phyloP scores from a whole-genome alignment of 495 filamentous ascomycete genomes.

The Glutinoglossum americanum region DNA sequence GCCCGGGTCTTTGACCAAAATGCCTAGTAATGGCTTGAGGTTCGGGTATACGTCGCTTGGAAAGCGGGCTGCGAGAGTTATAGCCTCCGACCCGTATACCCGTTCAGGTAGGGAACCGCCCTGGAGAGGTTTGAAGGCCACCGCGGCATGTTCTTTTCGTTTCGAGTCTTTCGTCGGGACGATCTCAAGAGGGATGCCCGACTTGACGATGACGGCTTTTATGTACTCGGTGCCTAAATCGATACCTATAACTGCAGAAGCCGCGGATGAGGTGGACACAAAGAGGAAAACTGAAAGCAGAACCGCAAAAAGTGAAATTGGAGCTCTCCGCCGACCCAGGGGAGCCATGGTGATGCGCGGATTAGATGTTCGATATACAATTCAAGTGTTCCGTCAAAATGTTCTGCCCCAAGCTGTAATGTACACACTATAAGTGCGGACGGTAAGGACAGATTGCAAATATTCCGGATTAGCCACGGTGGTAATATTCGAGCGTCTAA shows the following conservation, averaged over 20 bases:
- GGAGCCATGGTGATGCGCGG: slow-evolving; percentile 27
- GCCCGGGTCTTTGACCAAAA: slow-evolving; percentile 35
- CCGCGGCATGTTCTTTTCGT: slow-evolving; percentile 78
- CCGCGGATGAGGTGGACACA: slow-evolving; percentile 29
- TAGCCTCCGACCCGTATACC: slow-evolving; percentile 75
- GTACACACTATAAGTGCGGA: not conserved
- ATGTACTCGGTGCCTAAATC: slow-evolving; percentile 95
- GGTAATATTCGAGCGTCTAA: not conserved
- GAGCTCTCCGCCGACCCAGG: slow-evolving; percentile 21
- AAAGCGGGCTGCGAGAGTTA: slow-evolving; percentile 69
- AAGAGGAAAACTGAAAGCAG: slow-evolving; percentile 20
- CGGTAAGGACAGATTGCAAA: slow-evolving; percentile 1
- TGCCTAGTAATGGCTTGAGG: slow-evolving; percentile 66
- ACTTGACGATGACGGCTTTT: slow-evolving; percentile 91
- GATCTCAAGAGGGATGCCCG: slow-evolving; percentile 93
- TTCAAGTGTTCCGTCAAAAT: not conserved
- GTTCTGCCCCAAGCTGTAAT: not conserved
- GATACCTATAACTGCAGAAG: slow-evolving; percentile 63
- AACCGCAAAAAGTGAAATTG: slow-evolving; percentile 7
- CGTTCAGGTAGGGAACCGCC: slow-evolving; percentile 58
- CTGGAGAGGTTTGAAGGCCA: slow-evolving; percentile 75
- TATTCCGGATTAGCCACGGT: not conserved
- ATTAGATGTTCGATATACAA: not conserved
- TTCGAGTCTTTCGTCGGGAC: slow-evolving; percentile 97
- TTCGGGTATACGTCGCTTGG: slow-evolving; percentile 88